Percentiles rank a stretch among this genome's conserved stretches.
phyloP scores from a whole-genome alignment of 768 basidiomycete genomes.

The Lentinula boryana region DNA sequence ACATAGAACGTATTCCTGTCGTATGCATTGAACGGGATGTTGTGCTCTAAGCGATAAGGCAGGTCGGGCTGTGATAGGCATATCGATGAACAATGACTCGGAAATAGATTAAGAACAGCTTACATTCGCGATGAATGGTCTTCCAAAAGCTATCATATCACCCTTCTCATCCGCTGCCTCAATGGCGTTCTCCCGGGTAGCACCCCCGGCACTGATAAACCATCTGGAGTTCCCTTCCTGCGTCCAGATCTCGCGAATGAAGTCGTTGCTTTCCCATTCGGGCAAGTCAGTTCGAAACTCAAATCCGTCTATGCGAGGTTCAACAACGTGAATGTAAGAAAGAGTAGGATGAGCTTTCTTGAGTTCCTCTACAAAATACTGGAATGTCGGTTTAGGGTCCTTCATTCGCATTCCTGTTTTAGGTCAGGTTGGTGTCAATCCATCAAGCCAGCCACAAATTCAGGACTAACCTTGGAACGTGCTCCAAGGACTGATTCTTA shows the following conservation, averaged over 20 bases:
- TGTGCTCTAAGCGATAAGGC: conserved; percentile 20
- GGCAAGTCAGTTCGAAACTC: not conserved
- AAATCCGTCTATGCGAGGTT: conserved; percentile 20
- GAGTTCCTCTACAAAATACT: conserved; percentile 32
- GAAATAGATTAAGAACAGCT: not conserved
- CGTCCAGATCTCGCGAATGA: conserved; percentile 18
- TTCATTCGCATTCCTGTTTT: conserved; percentile 33
- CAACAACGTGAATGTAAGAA: conserved; percentile 39
- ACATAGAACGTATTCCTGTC: conserved; percentile 23
- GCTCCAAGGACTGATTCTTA: conserved; percentile 44
- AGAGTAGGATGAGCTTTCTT: conserved; percentile 23
- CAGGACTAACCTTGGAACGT: conserved; percentile 22
- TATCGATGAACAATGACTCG: not conserved
- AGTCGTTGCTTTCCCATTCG: conserved; percentile 12
- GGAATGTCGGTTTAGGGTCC: conserved; percentile 40
- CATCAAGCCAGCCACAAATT: not conserved
- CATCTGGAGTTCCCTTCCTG: conserved; percentile 8
- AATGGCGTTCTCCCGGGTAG: conserved; percentile 19
- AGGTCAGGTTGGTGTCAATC: conserved; percentile 7
- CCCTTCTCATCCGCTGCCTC: conserved; percentile 17
- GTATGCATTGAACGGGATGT: conserved; percentile 18
- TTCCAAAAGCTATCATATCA: conserved; percentile 24
- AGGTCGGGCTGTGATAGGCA: conserved; percentile 24
- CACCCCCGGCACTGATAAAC: conserved; percentile 23
- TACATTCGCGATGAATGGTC: conserved; percentile 26